phyloP scores from a whole-genome alignment of 2,329 filamentous ascomycete species.

The Hymenoscyphus infarciens region DNA sequence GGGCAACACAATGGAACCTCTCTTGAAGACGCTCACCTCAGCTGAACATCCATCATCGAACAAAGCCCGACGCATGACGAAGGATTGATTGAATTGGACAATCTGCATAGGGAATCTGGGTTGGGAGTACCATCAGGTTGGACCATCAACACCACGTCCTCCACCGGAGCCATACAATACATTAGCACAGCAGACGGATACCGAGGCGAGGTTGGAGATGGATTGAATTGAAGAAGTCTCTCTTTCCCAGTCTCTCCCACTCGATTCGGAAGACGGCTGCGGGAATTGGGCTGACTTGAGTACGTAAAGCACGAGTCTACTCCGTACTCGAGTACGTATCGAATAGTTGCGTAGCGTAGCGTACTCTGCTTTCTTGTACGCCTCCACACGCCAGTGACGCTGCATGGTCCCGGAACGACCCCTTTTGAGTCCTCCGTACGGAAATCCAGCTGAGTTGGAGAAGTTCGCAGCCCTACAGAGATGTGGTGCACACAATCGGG shows the following conservation, averaged over 20 bases:
- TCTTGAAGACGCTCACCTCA: slow-evolving; percentile 3
- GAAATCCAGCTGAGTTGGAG: not conserved
- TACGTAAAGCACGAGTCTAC: slow-evolving; percentile 5
- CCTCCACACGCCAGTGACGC: slow-evolving; percentile 3
- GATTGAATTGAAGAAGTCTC: not conserved
- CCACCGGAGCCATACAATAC: not conserved
- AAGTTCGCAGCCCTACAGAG: slow-evolving; percentile 9
- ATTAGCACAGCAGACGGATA: not conserved
- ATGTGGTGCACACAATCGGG: slow-evolving; percentile 1
- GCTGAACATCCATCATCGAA: slow-evolving; percentile 9
- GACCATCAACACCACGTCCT: not conserved
- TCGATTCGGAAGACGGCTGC: not conserved
- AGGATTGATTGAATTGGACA: not conserved
- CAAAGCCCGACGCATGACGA: not conserved
- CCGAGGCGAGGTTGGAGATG: not conserved
- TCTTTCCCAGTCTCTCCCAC: not conserved
- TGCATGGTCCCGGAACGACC: not conserved
- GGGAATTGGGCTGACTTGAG: slow-evolving; percentile 4
- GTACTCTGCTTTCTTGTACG: not conserved
- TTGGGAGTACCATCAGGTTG: not conserved
- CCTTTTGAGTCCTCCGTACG: not conserved
- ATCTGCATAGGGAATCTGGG: not conserved
- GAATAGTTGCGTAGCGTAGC: not conserved
- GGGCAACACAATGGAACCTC: not conserved
- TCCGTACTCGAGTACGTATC: not conserved